Evolutionary conservation across 495 filamentous ascomycete species (phyloP).

Genomic region (Copromyces sp.): DNA sequence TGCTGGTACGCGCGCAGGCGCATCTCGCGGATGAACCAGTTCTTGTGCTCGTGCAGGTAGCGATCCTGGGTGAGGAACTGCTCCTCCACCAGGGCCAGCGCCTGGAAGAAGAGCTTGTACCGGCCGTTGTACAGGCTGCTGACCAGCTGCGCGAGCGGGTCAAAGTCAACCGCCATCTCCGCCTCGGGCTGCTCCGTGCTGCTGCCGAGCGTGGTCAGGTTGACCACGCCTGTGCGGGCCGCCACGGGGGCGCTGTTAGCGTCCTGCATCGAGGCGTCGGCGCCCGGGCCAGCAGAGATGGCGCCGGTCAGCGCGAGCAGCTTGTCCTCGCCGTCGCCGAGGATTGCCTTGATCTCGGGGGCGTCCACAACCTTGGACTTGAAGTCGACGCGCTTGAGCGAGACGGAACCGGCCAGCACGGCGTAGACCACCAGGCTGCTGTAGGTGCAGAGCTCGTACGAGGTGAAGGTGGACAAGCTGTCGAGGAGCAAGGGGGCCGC

Average conservation of each 20-base stretch:
- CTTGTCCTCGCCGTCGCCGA: constrained; percentile 81
- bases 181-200: constrained; percentile 59
- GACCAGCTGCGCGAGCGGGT: constrained; percentile 75
- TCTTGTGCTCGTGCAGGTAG: constrained; percentile 84
- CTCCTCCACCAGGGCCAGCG: constrained; percentile 85
- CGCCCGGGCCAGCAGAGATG: constrained; percentile 66
- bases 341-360: constrained; percentile 91
- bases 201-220: constrained; percentile 69
- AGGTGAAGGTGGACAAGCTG: constrained; percentile 96
- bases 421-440: constrained; percentile 90
- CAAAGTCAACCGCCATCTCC: constrained; percentile 68
- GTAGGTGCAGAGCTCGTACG: constrained; percentile 94
- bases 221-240: constrained; percentile 57
- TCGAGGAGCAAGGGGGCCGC: constrained; percentile 92
- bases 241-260: constrained; percentile 44
- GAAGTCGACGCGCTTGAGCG: constrained; percentile 94
- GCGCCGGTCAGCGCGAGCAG: constrained; percentile 68
- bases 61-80: constrained; percentile 88
- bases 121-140: constrained; percentile 84
- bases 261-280: constrained; percentile 74
- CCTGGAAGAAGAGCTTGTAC: constrained; percentile 86
- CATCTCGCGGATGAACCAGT: constrained; percentile 98
- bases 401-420: constrained; percentile 86
- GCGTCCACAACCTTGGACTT: constrained; percentile 98
- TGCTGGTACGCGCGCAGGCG: constrained; percentile 90